These are phyloP conservation scores for Yamadazyma mexicana DNA, from an alignment of 1,139 yeast species.

Conservation along the genomic window DNA sequence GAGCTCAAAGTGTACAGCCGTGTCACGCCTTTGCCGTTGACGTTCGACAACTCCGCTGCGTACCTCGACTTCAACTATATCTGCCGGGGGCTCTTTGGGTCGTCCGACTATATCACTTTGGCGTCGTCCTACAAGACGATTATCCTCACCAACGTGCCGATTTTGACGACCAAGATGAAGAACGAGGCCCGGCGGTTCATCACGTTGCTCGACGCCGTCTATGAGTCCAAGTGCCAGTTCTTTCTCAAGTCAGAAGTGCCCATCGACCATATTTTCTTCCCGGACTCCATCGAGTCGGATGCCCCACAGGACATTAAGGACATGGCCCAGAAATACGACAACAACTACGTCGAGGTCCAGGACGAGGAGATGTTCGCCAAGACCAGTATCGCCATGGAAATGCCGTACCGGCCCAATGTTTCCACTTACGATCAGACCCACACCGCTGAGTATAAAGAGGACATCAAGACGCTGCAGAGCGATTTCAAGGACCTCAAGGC, in stretches of 20 bases:
- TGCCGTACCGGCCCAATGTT: conserved; percentile 71
- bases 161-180: conserved; percentile 56
- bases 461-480: conserved; percentile 11
- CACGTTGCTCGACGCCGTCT: conserved; percentile 64
- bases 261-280: conserved; percentile 59
- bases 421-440: conserved; percentile 54
- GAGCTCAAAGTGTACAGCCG: conserved; percentile 58
- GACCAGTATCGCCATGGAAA: conserved; percentile 57
- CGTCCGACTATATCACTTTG: conserved; percentile 69
- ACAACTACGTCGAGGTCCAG: conserved; percentile 44
- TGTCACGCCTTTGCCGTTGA: conserved; percentile 45
- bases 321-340: conserved; percentile 13
- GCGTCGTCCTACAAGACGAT: conserved; percentile 60
- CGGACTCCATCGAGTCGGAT: conserved; percentile 34
- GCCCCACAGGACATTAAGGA: conserved; percentile 19
- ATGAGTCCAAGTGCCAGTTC: conserved; percentile 65
- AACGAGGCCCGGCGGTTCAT: conserved; percentile 71
- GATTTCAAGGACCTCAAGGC: conserved; percentile 53
- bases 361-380: conserved; percentile 71
- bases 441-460: conserved; percentile 38
- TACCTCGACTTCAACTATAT: conserved; percentile 53
- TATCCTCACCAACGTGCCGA: conserved; percentile 62
- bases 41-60: conserved; percentile 41
- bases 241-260: conserved; percentile 50
- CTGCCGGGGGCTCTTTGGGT: conserved; percentile 60